Percentiles rank a stretch among this genome's conserved stretches.
phyloP scores from a whole-genome alignment of 2,329 filamentous ascomycete species.

The Aspergillus sp. region DNA sequence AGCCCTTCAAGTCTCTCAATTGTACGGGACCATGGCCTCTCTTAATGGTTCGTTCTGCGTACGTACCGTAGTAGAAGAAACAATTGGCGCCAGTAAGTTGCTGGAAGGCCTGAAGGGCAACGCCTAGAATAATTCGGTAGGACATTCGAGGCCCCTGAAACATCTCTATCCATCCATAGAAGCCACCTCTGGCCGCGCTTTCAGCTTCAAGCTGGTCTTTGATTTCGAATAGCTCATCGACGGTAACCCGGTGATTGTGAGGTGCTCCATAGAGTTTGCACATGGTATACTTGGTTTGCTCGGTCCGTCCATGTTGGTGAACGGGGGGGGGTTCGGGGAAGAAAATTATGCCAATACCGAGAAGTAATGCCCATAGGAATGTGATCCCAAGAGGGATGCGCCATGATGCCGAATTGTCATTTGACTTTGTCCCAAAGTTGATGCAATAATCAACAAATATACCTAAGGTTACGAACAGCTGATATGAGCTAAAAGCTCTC shows the following conservation, averaged over 20 bases:
- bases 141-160: constrained; percentile 45
- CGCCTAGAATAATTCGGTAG: constrained; percentile 42
- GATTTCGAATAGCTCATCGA: constrained; percentile 57
- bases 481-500: constrained; percentile 39
- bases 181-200: constrained; percentile 24
- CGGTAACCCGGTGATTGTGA: constrained; percentile 52
- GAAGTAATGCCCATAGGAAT: constrained; percentile 56
- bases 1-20: background rate
- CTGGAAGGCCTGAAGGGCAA: constrained; percentile 43
- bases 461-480: constrained; percentile 48
- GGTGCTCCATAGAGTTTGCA: constrained; percentile 55
- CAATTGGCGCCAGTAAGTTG: constrained; percentile 47
- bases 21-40: background rate
- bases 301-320: constrained; percentile 56
- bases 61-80: constrained; percentile 54
- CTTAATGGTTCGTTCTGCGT: background rate
- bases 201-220: constrained; percentile 52
- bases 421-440: constrained; percentile 44
- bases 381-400: constrained; percentile 55
- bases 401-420: constrained; percentile 44
- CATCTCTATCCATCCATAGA: constrained; percentile 33
- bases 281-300: constrained; percentile 52
- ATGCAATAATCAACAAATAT: constrained; percentile 49
- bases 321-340: constrained; percentile 59
- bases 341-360: constrained; percentile 54